Evolutionary conservation across 192 early-diverging fungal species (phyloP), one percentile per base, ranked within the genome.

Genomic region (Entomortierella parvispora): DNA sequence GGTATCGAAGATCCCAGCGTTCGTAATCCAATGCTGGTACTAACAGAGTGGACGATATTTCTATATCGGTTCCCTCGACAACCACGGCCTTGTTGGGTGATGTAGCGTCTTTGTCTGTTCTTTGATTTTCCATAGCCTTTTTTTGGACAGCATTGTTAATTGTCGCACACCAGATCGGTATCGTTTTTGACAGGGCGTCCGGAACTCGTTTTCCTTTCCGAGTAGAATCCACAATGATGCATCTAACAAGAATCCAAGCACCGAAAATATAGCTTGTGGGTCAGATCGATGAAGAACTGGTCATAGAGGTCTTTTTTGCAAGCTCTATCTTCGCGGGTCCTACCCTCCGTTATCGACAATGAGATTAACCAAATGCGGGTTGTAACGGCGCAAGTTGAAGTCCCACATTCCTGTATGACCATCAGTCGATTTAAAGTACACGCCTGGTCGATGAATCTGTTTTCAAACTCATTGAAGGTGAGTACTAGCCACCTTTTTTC

Each of bases 371-470:
- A 96, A 59, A 62, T 94, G 92, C 34, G 87, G 82, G 77, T 97
- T 97, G 56, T 92, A 81, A 55, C 96, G 54, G 33, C 93, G 86
- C 56, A 95, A 56, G 66, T 89, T 96, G 37, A 96, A 94, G 59
- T 90, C 87, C 94, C 94, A 96, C 50, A 88, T 83, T 3, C 91
- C 90, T 32, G 84, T 90, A 68, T 97, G 96, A 0, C 96, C 96
- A 81, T 97, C 96, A 2, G 96, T 97, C 7, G 95, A 97, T 68
- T 97, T 97, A 70, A 97, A 96, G 65, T 97, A 97, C 2, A 91
- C 94, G 0, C 90, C 83, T 26, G 88, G 80, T 14, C 62, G 69
- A 55, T 85, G 65, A 49, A 75, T 46, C 69, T 85, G 46, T 20
- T 15, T 28, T 43, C 6, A 43, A 31, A 55, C n/a, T n/a, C n/a